Percentiles rank a stretch among this genome's conserved stretches.
Conservation (phyloP, 2,329 filamentous ascomycete species). For the Penicillium sp. region DNA sequence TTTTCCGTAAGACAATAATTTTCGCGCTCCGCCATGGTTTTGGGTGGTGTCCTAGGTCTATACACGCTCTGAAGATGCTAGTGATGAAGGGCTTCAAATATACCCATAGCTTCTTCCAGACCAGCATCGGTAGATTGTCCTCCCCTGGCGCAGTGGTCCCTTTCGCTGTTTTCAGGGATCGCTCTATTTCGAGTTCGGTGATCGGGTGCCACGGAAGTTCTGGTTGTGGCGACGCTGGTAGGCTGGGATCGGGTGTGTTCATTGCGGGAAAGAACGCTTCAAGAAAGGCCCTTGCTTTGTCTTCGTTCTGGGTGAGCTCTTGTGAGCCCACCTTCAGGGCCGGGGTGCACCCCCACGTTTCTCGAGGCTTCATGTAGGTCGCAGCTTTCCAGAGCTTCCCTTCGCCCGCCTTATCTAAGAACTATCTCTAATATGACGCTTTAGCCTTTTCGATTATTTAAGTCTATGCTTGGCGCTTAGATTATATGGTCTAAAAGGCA, state of each 20-base stretch:
- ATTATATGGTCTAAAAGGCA: too few species aligned
- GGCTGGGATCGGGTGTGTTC: background rate
- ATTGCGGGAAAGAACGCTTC: constrained; percentile 12
- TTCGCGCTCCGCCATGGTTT: constrained; percentile 15
- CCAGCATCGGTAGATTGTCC: constrained; percentile 18
- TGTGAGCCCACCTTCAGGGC: background rate
- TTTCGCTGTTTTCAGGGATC: constrained; percentile 13
- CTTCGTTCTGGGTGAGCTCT: constrained; percentile 7
- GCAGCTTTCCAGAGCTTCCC: constrained; percentile 18
- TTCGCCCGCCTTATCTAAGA: constrained; percentile 4
- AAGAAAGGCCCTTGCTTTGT: constrained; percentile 9
- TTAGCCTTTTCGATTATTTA: too few species aligned
- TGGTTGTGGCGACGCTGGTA: background rate
- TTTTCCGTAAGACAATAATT: constrained; percentile 27
- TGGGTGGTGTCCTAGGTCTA: constrained; percentile 5
- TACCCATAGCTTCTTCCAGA: constrained; percentile 14
- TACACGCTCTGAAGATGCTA: background rate
- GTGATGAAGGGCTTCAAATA: background rate
- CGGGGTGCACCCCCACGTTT: constrained; percentile 6
- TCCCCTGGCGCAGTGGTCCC: constrained; percentile 17
- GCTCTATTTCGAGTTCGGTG: constrained; percentile 10
- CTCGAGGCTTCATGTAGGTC: constrained; percentile 12
- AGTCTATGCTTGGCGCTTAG: too few species aligned
- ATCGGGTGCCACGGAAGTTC: constrained; percentile 10
- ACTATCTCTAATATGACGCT: too few species aligned